Evolutionary conservation across 768 basidiomycete genomes (phyloP).

Genomic region (Hirschioporus abietinus): DNA sequence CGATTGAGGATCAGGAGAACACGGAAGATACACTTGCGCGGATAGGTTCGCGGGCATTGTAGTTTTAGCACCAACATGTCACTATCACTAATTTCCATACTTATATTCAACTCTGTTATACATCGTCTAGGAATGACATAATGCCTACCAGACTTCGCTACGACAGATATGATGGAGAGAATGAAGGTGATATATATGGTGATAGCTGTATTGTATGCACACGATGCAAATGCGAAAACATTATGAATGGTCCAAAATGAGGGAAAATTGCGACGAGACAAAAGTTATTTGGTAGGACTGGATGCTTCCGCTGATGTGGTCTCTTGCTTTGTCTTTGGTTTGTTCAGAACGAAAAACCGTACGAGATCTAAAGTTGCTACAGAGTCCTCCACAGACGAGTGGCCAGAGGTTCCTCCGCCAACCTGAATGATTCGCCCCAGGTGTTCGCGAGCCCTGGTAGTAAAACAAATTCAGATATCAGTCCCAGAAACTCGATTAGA

Average conservation of each 20-base stretch:
- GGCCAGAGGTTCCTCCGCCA: constrained; percentile 68
- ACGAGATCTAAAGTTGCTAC: constrained; percentile 84
- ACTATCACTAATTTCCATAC: background rate
- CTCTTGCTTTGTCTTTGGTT: constrained; percentile 28
- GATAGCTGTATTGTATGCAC: background rate
- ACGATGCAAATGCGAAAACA: background rate
- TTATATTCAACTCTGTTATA: background rate
- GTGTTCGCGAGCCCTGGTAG: constrained; percentile 71
- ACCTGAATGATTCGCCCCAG: constrained; percentile 79
- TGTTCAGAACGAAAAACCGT: constrained; percentile 72
- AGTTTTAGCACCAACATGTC: background rate
- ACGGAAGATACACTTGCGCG: constrained; percentile 77
- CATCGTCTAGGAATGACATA: background rate
- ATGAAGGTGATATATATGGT: background rate
- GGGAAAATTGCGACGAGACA: background rate
- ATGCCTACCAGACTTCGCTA: background rate
- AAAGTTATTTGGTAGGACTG: background rate
- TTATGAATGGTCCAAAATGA: background rate
- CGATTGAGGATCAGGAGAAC: constrained; percentile 80
- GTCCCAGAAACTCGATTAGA: background rate
- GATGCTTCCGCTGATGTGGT: background rate
- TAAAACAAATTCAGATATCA: background rate
- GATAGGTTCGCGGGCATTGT: constrained; percentile 50
- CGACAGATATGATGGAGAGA: no score
- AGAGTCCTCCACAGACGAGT: constrained; percentile 90